These are phyloP conservation scores for Grigorovia jiainica DNA, from an alignment of 805 yeast genomes.

Conservation along the genomic window DNA sequence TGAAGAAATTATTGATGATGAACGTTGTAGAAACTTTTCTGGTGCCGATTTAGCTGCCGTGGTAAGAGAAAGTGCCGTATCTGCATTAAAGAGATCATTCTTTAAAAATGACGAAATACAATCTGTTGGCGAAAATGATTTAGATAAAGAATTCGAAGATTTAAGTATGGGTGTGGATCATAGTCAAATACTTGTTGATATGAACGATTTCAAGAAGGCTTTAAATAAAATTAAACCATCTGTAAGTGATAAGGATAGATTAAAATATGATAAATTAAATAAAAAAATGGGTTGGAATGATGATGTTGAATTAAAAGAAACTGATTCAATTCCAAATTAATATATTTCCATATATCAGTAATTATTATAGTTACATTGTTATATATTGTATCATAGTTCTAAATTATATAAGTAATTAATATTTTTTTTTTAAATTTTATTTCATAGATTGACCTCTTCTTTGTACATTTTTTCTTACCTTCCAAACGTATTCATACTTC, in stretches of 20 bases:
- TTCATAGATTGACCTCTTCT: constrained; percentile 34
- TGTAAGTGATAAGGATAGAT: constrained; percentile 77
- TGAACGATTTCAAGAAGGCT: constrained; percentile 61
- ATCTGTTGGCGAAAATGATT: constrained; percentile 37
- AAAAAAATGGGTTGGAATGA: constrained; percentile 67
- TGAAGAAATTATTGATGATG: constrained; percentile 54
- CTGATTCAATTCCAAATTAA: not conserved
- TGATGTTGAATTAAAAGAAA: constrained; percentile 26
- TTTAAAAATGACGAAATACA: constrained; percentile 40
- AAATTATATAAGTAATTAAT: not conserved
- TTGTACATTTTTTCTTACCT: constrained; percentile 44
- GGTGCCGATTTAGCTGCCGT: constrained; percentile 94
- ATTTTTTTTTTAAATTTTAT: constrained; percentile 1
- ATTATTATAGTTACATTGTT: too few species aligned
- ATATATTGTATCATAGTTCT: too few species aligned
- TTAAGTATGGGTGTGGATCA: constrained; percentile 27
- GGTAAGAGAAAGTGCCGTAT: constrained; percentile 88
- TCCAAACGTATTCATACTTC: constrained; percentile 48
- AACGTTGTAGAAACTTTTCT: constrained; percentile 77
- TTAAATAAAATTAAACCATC: constrained; percentile 74
- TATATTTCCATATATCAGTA: too few species aligned
- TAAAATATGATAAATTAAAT: constrained; percentile 64
- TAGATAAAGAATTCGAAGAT: constrained; percentile 34
- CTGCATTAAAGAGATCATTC: constrained; percentile 69
- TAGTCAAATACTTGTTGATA: constrained; percentile 43